phyloP scores from a whole-genome alignment of 2,329 filamentous ascomycete genomes.

The Cladosporium sp. region DNA sequence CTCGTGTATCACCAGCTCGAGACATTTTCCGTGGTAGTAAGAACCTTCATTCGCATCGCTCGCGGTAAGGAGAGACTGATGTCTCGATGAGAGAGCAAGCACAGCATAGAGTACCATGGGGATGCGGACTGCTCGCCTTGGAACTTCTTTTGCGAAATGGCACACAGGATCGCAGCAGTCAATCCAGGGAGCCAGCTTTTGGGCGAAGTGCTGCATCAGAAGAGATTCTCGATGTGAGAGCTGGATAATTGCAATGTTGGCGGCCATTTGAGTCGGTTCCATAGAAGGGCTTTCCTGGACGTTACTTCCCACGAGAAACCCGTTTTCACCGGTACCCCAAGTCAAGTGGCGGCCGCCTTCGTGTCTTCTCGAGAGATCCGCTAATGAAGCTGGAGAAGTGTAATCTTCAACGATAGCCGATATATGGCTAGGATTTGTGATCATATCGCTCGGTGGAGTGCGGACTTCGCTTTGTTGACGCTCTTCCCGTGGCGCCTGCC shows the following conservation, averaged over 20 bases:
- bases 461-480: constrained; percentile 9
- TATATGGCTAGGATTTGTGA: not conserved
- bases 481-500: not conserved
- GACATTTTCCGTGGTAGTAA: constrained; percentile 40
- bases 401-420: constrained; percentile 11
- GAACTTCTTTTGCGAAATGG: constrained; percentile 39
- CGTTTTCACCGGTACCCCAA: constrained; percentile 15
- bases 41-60: constrained; percentile 35
- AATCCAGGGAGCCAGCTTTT: constrained; percentile 41
- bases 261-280: constrained; percentile 9
- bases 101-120: constrained; percentile 39
- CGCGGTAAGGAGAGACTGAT: constrained; percentile 33
- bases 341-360: constrained; percentile 20
- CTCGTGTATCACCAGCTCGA: constrained; percentile 40
- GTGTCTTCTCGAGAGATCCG: constrained; percentile 27
- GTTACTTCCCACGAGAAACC: constrained; percentile 21
- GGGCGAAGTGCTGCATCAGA: constrained; percentile 35
- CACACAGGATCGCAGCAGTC: constrained; percentile 39
- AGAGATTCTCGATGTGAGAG: constrained; percentile 27
- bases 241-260: constrained; percentile 18
- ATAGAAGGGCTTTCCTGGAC: constrained; percentile 1
- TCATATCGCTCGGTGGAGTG: not conserved
- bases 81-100: constrained; percentile 40
- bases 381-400: constrained; percentile 27
- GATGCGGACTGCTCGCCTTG: constrained; percentile 35